Evolutionary conservation across 129 eudicot genomes (phyloP), one percentile per base, ranked within the genome.

Genomic region (Oenanthe sinensis): DNA sequence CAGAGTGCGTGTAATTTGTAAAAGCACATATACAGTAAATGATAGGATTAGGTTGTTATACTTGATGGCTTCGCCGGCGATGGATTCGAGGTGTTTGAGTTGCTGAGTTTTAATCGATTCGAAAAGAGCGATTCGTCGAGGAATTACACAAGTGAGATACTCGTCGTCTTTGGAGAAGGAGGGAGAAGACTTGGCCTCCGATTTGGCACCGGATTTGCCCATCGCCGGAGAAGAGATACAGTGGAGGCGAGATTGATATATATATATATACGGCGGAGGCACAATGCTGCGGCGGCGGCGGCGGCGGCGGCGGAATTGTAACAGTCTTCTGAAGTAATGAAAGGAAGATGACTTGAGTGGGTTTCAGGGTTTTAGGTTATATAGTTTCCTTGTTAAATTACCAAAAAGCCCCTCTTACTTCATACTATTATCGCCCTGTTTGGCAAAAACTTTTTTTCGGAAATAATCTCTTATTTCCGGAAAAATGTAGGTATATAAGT

Each of bases 91-190:
- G 36, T 60, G 33, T 24, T 60, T 60, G 11, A 60, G 3, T 60
- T 60, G 68, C 26, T 60, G 33, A 24, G 68, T 6, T 60, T 60
- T 60, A 1, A 60, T 60, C 7, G 68, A 60, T 24, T 60, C 68
- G 68, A 60, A 60, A 24, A 60, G 68, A 0, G 68, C 68, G 36
- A 60, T 60, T 37, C 98, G 87, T 46, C 87, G 88, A 10, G 91
- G 89, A 79, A 93, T 86, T 13, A 88, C 93, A 2, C 83, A 7
- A 1, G 85, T 30, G 68, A 91, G 92, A 83, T 91, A 93, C 4
- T 82, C 85, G 12, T 90, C 97, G 80, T 91, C 90, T 69, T 87
- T 91, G 77, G 85, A 28, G 79, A 43, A 71, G 17, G 86, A 81
- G 1, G 87, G 62, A 6, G 70, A 37, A 52, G 87, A 67, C 82